phyloP scores from a whole-genome alignment of 495 filamentous ascomycete species.

The Penicillium tannophilum region DNA sequence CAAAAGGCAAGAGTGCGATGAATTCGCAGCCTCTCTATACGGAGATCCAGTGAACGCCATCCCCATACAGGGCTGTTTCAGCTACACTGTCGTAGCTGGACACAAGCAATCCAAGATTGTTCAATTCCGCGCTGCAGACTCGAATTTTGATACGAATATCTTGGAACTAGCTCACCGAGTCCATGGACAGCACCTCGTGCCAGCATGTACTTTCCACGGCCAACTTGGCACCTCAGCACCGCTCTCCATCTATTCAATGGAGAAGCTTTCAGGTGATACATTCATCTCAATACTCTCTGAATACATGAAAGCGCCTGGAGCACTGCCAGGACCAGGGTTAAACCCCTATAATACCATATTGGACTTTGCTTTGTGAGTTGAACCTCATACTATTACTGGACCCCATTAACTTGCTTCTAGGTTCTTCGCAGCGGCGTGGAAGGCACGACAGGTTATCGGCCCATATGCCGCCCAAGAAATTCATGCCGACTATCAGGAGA shows the following conservation, averaged over 20 bases:
- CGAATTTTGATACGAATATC: not conserved
- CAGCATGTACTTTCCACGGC: not conserved
- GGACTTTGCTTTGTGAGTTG: not conserved
- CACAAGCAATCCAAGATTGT: not conserved
- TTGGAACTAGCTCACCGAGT: not conserved
- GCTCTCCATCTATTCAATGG: not conserved
- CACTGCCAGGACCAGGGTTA: no score
- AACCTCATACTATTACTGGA: not conserved
- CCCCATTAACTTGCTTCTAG: no score
- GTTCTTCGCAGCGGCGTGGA: not conserved
- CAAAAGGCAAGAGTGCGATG: not conserved
- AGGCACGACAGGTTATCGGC: no score
- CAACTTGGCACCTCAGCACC: not conserved
- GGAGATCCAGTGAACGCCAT: not conserved
- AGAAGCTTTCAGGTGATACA: not conserved
- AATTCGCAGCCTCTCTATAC: not conserved
- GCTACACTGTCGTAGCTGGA: not conserved
- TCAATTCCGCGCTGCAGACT: not conserved
- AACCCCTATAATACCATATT: not conserved
- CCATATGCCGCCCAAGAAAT: no score
- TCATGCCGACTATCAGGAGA: no score
- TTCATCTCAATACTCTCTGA: not conserved
- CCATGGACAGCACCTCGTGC: not conserved
- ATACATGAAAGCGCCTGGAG: not conserved
- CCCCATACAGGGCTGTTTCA: not conserved